Evolutionary conservation across 2,329 filamentous ascomycete genomes (phyloP).

Genomic region (Diaporthe citri): DNA sequence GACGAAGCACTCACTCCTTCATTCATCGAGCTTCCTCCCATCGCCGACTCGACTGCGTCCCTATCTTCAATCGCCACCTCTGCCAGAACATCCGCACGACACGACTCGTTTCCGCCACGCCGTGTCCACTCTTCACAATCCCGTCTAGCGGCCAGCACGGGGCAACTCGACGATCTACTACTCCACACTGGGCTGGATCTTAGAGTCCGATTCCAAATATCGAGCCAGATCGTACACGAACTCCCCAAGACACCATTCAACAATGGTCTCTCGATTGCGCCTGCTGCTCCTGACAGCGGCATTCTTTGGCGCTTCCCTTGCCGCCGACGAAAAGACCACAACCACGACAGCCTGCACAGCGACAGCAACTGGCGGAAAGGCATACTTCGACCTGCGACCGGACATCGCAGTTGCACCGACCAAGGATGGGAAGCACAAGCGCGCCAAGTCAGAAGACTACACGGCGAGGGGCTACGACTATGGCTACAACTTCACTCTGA

Average conservation of each 20-base stretch:
- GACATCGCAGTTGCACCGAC: conserved; percentile 62
- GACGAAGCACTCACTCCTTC: conserved; percentile 1
- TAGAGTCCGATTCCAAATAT: not conserved
- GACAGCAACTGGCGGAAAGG: conserved; percentile 63
- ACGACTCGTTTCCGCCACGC: not conserved
- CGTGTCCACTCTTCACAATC: conserved; percentile 12
- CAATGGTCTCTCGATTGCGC: conserved; percentile 34
- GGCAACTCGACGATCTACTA: conserved; percentile 13
- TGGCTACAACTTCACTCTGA: conserved; percentile 84
- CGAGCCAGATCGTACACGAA: not conserved
- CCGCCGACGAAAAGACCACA: conserved; percentile 47
- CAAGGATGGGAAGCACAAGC: conserved; percentile 59
- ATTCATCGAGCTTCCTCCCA: not conserved
- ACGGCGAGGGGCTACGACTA: conserved; percentile 81
- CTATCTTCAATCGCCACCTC: not conserved
- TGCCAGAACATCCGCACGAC: conserved; percentile 1
- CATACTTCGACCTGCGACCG: conserved; percentile 70
- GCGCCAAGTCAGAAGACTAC: conserved; percentile 63
- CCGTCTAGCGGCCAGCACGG: conserved; percentile 28
- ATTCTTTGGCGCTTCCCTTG: conserved; percentile 33
- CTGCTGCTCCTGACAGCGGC: conserved; percentile 38
- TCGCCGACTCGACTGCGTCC: not conserved
- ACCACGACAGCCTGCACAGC: conserved; percentile 66
- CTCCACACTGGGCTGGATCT: conserved; percentile 24
- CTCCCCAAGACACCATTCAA: not conserved